These are phyloP conservation scores for Catharanthus roseus DNA, from an alignment of 257 asterid species.

Conservation along the genomic window DNA sequence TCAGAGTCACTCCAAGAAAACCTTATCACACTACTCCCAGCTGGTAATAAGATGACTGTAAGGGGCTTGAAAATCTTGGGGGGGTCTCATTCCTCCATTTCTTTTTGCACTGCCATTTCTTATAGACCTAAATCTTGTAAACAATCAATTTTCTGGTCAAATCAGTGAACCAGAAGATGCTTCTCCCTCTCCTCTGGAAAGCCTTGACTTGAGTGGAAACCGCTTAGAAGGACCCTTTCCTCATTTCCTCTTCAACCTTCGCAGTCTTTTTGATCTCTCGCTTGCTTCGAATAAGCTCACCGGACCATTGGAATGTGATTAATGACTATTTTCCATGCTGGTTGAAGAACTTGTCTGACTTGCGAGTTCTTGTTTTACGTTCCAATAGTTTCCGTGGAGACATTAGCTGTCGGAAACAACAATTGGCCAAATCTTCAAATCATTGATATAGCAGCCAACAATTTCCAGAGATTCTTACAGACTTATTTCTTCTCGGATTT, in stretches of 20 bases:
- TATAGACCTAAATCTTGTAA: slow-evolving; percentile 29
- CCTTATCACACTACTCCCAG: slow-evolving; percentile 21
- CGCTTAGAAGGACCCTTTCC: slow-evolving; percentile 52
- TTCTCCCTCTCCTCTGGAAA: slow-evolving; percentile 20
- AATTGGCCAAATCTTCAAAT: slow-evolving; percentile 65
- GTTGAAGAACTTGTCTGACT: slow-evolving; percentile 23
- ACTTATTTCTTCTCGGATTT: slow-evolving; percentile 31
- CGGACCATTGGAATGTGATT: too few species aligned
- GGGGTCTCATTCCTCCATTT: slow-evolving; percentile 6
- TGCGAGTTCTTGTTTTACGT: slow-evolving; percentile 50
- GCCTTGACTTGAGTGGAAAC: slow-evolving; percentile 42
- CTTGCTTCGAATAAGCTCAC: too few species aligned
- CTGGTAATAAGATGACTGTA: too few species aligned
- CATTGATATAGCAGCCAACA: slow-evolving; percentile 50
- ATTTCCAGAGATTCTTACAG: slow-evolving; percentile 37
- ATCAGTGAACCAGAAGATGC: slow-evolving; percentile 11
- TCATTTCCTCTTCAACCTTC: slow-evolving; percentile 25
- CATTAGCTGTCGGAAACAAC: slow-evolving; percentile 21
- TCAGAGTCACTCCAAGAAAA: slow-evolving; percentile 36
- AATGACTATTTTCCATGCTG: slow-evolving; percentile 27
- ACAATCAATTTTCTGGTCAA: slow-evolving; percentile 38
- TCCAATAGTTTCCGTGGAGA: slow-evolving; percentile 49
- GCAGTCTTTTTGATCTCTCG: too few species aligned
- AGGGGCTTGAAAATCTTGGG: too few species aligned
- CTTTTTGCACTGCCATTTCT: slow-evolving; percentile 34